Evolutionary conservation across 2,329 filamentous ascomycete genomes (phyloP), one percentile per base, ranked within the genome.

Genomic region (Talaromyces sp.): DNA sequence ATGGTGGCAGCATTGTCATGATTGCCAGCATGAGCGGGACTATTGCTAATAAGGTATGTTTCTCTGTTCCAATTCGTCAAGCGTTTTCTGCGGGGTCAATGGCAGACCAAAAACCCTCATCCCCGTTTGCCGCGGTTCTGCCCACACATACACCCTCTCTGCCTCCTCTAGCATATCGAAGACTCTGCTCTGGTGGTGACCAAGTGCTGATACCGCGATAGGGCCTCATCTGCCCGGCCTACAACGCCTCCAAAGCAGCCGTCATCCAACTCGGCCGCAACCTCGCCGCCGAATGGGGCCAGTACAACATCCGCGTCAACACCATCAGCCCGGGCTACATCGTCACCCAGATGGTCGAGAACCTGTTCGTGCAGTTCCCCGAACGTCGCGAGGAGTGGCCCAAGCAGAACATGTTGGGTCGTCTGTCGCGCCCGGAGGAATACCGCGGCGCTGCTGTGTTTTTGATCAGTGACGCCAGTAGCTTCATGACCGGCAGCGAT

Each of bases 371-470:
- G 12, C 81, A 87, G 58, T 96, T 89, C 89, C 86, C 90, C 4
- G 87, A 84, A 68, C 88, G 93, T 73, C 95, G 93, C 74, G 92
- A 72, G 8, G 83, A 87, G 64, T 96, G 92, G 92, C 86, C 90
- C 16, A 88, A 83, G 69, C 88, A 93, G 76, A 96, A 96, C 76
- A 95, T 96, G 91, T 81, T 96, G 60, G 86, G 84, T 31, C 83
- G 86, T 37, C 79, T 92, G 64, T 89, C 87, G 70, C 77, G 76
- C 23, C 88, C 89, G 0, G 80, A 86, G 56, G 89, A 92, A 73
- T 91, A 89, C 74, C 84, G 88, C 56, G 88, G 79, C 5, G 78
- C 79, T 0, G 77, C 79, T 0, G 75, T 81, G 40, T 81, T 81
- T 66, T 69, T 81, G 64, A 68, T 81, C 35, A 80, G 77, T 62